These are phyloP conservation scores for Syzygium jambos DNA, from an alignment of 345 rosid genomes.

Conservation along the genomic window DNA sequence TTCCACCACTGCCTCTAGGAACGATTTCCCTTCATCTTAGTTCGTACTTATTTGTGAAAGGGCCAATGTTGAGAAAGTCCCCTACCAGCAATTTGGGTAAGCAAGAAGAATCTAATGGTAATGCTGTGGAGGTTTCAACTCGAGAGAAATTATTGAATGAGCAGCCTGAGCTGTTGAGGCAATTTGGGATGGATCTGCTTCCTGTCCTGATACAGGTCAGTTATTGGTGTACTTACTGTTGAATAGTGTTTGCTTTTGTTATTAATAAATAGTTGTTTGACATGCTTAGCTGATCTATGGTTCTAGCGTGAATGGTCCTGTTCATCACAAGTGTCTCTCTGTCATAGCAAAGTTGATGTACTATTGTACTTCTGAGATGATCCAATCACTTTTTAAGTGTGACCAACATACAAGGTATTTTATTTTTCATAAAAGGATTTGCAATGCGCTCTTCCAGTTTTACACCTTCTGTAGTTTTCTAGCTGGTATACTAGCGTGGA, in stretches of 20 bases:
- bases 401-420: slow-evolving; percentile 89
- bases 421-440: background rate
- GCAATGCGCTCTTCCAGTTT: background rate
- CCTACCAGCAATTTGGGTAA: slow-evolving; percentile 56
- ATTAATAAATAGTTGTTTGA: slow-evolving; percentile 3
- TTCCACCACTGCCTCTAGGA: slow-evolving; percentile 94
- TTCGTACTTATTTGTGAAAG: slow-evolving; percentile 59
- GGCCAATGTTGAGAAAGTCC: slow-evolving; percentile 59
- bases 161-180: slow-evolving; percentile 90
- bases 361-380: slow-evolving; percentile 86
- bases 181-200: slow-evolving; percentile 95
- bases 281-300: slow-evolving; percentile 75
- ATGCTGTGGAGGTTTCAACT: slow-evolving; percentile 52
- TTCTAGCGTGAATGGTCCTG: slow-evolving; percentile 85
- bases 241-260: background rate
- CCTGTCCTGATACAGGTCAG: slow-evolving; percentile 90
- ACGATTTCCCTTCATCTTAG: slow-evolving; percentile 77
- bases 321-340: slow-evolving; percentile 93
- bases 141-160: slow-evolving; percentile 75
- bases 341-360: slow-evolving; percentile 95
- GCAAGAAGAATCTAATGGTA: slow-evolving; percentile 52
- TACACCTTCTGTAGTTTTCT: slow-evolving; percentile 48
- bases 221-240: slow-evolving; percentile 1
- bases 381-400: slow-evolving; percentile 65
- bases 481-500: slow-evolving; percentile 99